Conservation (phyloP, 2,329 filamentous ascomycete species). For the Venturia aucupariae region DNA sequence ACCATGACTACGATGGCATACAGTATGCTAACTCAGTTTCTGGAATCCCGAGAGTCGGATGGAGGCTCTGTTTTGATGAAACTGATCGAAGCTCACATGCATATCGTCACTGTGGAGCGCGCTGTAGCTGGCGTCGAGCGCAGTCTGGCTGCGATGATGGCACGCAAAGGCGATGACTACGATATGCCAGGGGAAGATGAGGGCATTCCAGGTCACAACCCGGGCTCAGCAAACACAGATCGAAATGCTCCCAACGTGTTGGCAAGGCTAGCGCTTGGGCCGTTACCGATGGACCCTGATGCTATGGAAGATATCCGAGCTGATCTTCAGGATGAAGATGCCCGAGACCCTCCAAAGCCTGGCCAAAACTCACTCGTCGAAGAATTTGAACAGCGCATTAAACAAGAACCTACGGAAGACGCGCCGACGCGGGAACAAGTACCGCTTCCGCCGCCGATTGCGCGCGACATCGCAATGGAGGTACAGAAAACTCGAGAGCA, state of each 20-base stretch:
- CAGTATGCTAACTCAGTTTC: constrained; percentile 72
- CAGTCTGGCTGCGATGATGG: constrained; percentile 51
- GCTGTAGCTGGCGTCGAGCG: constrained; percentile 44
- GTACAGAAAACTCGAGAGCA: constrained; percentile 91
- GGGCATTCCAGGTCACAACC: constrained; percentile 58
- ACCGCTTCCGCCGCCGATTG: constrained; percentile 78
- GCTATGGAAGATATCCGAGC: constrained; percentile 77
- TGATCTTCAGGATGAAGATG: constrained; percentile 78
- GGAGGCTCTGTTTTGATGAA: constrained; percentile 71
- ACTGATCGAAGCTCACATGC: constrained; percentile 55
- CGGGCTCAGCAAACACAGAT: constrained; percentile 52
- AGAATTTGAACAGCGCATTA: constrained; percentile 79
- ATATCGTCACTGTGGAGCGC: constrained; percentile 51
- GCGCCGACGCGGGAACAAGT: constrained; percentile 69
- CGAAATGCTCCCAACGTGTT: constrained; percentile 50
- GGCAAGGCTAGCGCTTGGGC: constrained; percentile 63
- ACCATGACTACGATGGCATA: constrained; percentile 81
- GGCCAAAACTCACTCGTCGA: constrained; percentile 71
- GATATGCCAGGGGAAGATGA: constrained; percentile 57
- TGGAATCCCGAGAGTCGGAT: constrained; percentile 76
- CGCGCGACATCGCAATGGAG: constrained; percentile 85
- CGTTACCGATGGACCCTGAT: constrained; percentile 73
- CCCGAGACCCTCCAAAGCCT: constrained; percentile 58
- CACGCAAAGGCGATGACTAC: constrained; percentile 44
- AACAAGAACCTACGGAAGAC: constrained; percentile 82